These are phyloP conservation scores for Davidsoniella neocaledoniae DNA, from an alignment of 2,329 filamentous ascomycete genomes.

Conservation along the genomic window DNA sequence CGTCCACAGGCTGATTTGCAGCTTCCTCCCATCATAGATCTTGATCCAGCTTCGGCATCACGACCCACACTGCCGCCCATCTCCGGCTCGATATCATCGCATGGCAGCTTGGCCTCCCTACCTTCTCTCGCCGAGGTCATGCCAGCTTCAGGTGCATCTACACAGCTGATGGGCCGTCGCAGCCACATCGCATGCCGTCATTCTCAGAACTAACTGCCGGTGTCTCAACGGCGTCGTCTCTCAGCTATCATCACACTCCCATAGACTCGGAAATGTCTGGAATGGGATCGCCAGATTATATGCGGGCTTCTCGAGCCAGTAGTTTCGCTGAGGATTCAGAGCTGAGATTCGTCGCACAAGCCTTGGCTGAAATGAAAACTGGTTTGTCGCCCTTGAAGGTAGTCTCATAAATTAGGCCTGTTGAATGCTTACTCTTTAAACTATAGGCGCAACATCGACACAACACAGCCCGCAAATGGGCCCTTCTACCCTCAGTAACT, in stretches of 20 bases:
- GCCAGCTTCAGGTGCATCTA: neutral
- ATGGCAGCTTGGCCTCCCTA: constrained; percentile 1
- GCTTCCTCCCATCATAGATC: constrained; percentile 9
- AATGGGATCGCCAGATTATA: constrained; percentile 8
- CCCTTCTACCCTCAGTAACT: constrained; percentile 1
- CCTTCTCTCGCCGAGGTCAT: constrained; percentile 7
- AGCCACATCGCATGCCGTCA: constrained; percentile 7
- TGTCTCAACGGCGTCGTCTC: constrained; percentile 8
- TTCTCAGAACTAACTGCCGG: constrained; percentile 5
- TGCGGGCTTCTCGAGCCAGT: constrained; percentile 9
- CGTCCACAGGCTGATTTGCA: constrained; percentile 1
- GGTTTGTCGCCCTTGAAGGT: neutral
- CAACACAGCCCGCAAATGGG: constrained; percentile 10
- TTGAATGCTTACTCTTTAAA: neutral
- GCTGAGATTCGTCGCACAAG: constrained; percentile 11
- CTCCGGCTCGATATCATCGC: neutral
- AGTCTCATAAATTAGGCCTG: no score
- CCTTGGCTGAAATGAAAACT: constrained; percentile 12
- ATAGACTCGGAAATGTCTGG: constrained; percentile 12
- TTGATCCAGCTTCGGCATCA: constrained; percentile 2
- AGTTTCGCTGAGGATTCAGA: constrained; percentile 11
- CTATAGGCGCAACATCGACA: constrained; percentile 4
- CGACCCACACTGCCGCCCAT: neutral
- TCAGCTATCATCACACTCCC: constrained; percentile 9
- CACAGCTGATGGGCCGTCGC: neutral